Evolutionary conservation across 495 filamentous ascomycete genomes (phyloP).

Genomic region (Aspergillus wentii): DNA sequence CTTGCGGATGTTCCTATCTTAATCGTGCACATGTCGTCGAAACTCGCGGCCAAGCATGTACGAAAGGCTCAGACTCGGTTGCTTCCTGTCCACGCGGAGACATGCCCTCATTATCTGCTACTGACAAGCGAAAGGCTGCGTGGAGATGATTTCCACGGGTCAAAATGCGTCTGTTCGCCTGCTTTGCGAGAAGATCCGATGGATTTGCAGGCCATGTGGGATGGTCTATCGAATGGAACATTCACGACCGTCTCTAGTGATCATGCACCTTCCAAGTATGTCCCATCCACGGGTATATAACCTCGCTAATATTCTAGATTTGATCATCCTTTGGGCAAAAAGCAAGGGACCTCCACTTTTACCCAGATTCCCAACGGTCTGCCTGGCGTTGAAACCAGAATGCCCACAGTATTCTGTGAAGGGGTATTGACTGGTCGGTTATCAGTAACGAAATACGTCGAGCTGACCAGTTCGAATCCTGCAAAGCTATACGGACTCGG

Average conservation of each 20-base stretch:
- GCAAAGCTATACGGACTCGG: constrained; percentile 59
- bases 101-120: constrained; percentile 63
- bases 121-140: constrained; percentile 48
- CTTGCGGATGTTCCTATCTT: constrained; percentile 53
- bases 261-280: constrained; percentile 33
- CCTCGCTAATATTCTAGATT: too few relatives aligned
- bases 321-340: neutral
- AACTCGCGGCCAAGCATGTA: constrained; percentile 46
- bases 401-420: constrained; percentile 38
- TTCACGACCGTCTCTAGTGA: constrained; percentile 43
- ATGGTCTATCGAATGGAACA: constrained; percentile 39
- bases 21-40: constrained; percentile 55
- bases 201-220: constrained; percentile 41
- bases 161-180: constrained; percentile 47
- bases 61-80: constrained; percentile 49
- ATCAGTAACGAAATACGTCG: constrained; percentile 50
- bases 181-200: constrained; percentile 28
- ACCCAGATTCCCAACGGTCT: constrained; percentile 51
- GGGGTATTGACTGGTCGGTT: constrained; percentile 35
- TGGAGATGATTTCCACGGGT: constrained; percentile 48
- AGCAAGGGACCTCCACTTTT: constrained; percentile 25
- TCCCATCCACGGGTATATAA: neutral
- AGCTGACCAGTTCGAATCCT: constrained; percentile 51
- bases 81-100: constrained; percentile 58
- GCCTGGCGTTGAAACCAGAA: constrained; percentile 57